phyloP scores from a whole-genome alignment of 2,329 filamentous ascomycete genomes.

The Neonectria neomacrospora region DNA sequence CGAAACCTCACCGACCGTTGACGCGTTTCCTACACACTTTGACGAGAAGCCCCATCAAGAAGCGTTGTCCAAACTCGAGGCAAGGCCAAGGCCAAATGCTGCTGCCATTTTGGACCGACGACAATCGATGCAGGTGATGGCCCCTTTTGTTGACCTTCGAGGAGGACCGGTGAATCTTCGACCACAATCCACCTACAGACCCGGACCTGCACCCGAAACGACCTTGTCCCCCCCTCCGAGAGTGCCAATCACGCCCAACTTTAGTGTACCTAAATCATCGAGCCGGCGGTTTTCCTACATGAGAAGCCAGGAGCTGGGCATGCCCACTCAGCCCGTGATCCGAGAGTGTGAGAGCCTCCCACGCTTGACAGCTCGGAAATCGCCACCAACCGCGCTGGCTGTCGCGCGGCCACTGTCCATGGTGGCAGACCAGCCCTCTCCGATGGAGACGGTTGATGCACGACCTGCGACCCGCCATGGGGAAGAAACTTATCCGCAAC shows the following conservation, averaged over 20 bases:
- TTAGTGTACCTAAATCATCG: conserved; percentile 62
- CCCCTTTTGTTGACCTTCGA: conserved; percentile 56
- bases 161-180: conserved; percentile 41
- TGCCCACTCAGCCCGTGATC: conserved; percentile 28
- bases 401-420: conserved; percentile 65
- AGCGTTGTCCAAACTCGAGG: conserved; percentile 45
- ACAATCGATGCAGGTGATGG: conserved; percentile 62
- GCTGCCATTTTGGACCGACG: conserved; percentile 62
- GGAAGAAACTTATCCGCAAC: conserved; percentile 32
- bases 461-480: conserved; percentile 47
- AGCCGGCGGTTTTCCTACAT: conserved; percentile 58
- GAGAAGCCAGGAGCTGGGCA: conserved; percentile 42
- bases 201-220: conserved; percentile 26
- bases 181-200: conserved; percentile 38
- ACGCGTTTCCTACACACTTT: conserved; percentile 55
- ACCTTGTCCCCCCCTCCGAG: conserved; percentile 5
- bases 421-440: conserved; percentile 64
- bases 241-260: conserved; percentile 57
- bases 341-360: conserved; percentile 29
- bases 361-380: conserved; percentile 37
- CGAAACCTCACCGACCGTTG: conserved; percentile 64
- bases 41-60: conserved; percentile 40
- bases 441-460: conserved; percentile 43
- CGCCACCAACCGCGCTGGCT: conserved; percentile 58
- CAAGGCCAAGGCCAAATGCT: conserved; percentile 62